Percentiles rank a stretch among this genome's conserved stretches.
These are phyloP conservation scores for Xylariaceae sp. DNA, from an alignment of 2,329 filamentous ascomycete species.

Conservation along the genomic window DNA sequence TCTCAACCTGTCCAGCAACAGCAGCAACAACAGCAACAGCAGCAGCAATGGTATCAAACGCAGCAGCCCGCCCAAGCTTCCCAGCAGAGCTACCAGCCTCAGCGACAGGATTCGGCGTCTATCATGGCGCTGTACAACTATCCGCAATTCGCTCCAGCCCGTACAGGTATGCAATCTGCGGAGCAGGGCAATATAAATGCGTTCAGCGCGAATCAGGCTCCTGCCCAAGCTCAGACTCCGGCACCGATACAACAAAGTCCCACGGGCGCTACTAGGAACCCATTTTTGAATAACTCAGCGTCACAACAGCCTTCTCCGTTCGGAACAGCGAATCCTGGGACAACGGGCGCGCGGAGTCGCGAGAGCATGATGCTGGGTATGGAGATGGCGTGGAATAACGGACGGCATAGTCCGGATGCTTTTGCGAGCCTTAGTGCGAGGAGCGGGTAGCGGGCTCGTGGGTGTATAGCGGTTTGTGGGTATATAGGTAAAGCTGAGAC, in stretches of 20 bases:
- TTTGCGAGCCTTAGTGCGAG: constrained; percentile 71
- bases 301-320: constrained; percentile 23
- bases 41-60: constrained; percentile 16
- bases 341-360: constrained; percentile 51
- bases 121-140: constrained; percentile 74
- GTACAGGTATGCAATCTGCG: constrained; percentile 23
- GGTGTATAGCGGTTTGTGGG: constrained; percentile 5
- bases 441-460: constrained; percentile 37
- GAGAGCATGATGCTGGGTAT: constrained; percentile 67
- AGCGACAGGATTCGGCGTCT: constrained; percentile 63
- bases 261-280: constrained; percentile 50
- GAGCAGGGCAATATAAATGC: constrained; percentile 23
- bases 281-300: constrained; percentile 44
- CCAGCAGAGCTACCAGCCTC: constrained; percentile 38
- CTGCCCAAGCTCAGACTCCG: constrained; percentile 25
- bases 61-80: constrained; percentile 20
- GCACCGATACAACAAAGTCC: constrained; percentile 25
- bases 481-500: no score
- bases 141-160: constrained; percentile 44
- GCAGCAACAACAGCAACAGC: neutral
- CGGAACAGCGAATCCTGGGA: constrained; percentile 20
- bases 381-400: constrained; percentile 63
- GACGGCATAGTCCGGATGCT: constrained; percentile 74
- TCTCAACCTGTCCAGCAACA: neutral
- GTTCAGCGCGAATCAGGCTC: constrained; percentile 23